A percentile compares a stretch with the other conserved stretches of the same genome.
phyloP scores from a whole-genome alignment of 148 eudicot genomes.

The Fallopia convolvulus region DNA sequence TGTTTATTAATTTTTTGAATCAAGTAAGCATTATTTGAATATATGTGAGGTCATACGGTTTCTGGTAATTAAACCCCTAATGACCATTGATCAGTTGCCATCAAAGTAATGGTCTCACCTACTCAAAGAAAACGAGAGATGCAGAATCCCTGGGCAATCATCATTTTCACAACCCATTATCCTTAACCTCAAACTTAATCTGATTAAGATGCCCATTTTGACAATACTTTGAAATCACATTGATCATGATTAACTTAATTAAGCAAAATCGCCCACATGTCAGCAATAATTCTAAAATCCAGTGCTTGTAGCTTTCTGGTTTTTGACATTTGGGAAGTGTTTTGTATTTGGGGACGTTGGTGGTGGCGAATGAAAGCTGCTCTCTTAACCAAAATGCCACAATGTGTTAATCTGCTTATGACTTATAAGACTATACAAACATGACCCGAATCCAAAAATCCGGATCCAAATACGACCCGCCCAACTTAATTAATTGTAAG shows the following conservation, averaged over 20 bases:
- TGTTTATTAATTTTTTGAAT: too few species aligned
- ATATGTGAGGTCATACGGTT: background rate
- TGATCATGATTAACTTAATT: background rate
- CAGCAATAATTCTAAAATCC: background rate
- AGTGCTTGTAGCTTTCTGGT: slow-evolving; percentile 5
- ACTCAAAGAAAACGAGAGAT: slow-evolving; percentile 11
- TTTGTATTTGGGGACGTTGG: background rate
- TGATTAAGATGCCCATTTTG: background rate
- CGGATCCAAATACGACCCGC: background rate
- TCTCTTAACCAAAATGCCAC: background rate
- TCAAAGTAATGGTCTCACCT: slow-evolving; percentile 13
- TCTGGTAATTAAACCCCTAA: background rate
- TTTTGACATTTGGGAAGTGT: background rate
- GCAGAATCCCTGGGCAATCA: background rate
- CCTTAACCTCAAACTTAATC: slow-evolving; percentile 2
- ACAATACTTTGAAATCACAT: background rate
- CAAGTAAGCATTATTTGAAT: background rate
- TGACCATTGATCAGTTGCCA: background rate
- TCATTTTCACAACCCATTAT: slow-evolving; percentile 4
- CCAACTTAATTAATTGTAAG: background rate
- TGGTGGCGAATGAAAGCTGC: background rate
- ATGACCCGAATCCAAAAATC: background rate
- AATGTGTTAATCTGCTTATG: background rate
- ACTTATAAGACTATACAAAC: background rate
- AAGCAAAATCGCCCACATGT: background rate